A percentile compares a stretch with the other conserved stretches of the same genome.
Evolutionary conservation across 2,329 filamentous ascomycete species (phyloP).

Genomic region (Diplodia intermedia): DNA sequence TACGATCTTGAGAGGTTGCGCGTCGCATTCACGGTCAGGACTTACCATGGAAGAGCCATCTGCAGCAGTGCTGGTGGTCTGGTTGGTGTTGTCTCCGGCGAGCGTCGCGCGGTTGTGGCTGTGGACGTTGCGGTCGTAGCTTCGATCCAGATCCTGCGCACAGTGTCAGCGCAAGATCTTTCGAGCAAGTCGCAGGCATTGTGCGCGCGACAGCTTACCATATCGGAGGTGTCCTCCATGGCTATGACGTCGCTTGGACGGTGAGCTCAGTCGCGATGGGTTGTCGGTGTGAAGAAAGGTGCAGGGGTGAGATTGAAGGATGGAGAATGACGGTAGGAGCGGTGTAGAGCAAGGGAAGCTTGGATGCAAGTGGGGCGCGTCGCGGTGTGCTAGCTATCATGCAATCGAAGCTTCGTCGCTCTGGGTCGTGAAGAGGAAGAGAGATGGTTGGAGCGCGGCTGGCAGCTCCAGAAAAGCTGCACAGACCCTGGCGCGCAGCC

Average conservation of each 20-base stretch:
- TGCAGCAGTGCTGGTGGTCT: background rate
- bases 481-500: constrained; percentile 1
- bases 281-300: background rate
- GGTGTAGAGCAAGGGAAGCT: constrained; percentile 12
- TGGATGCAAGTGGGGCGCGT: constrained; percentile 3
- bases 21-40: background rate
- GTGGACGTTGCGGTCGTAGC: background rate
- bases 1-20: background rate
- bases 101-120: background rate
- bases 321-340: background rate
- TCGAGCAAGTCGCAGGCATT: background rate
- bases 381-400: constrained; percentile 15
- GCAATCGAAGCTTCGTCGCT: constrained; percentile 18
- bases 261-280: constrained; percentile 6
- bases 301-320: background rate
- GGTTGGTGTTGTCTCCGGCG: background rate
- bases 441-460: constrained; percentile 15
- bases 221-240: constrained; percentile 29
- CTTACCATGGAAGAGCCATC: constrained; percentile 14
- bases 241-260: constrained; percentile 20
- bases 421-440: constrained; percentile 12
- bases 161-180: background rate
- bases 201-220: constrained; percentile 15
- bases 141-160: constrained; percentile 7
- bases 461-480: constrained; percentile 20